These are phyloP conservation scores for Rhodofomes roseus DNA, from an alignment of 1,284 basidiomycete genomes.

Conservation along the genomic window DNA sequence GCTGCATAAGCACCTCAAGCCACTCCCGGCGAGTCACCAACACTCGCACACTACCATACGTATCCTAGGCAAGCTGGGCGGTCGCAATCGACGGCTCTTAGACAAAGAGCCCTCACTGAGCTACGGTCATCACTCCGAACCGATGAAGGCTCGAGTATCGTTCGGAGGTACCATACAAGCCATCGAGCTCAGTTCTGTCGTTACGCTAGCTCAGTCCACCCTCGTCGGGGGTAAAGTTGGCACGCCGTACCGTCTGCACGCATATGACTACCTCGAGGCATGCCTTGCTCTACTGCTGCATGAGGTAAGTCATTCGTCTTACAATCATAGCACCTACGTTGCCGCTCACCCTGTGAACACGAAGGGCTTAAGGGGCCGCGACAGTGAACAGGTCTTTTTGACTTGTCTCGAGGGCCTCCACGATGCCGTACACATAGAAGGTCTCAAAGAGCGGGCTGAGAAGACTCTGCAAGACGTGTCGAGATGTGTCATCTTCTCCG, in stretches of 20 bases:
- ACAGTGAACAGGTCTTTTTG: constrained; percentile 73
- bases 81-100: constrained; percentile 87
- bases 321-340: neutral
- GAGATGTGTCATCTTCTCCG: constrained; percentile 63
- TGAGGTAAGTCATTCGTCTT: constrained; percentile 50
- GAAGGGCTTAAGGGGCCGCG: constrained; percentile 71
- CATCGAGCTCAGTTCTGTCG: constrained; percentile 71
- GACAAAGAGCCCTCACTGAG: constrained; percentile 78
- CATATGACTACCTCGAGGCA: constrained; percentile 78
- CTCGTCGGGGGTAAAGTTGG: constrained; percentile 51
- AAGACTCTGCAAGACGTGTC: constrained; percentile 67
- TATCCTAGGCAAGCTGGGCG: constrained; percentile 96
- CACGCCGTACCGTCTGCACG: constrained; percentile 65
- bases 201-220: constrained; percentile 68
- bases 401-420: constrained; percentile 75
- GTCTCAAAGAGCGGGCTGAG: constrained; percentile 68
- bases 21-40: constrained; percentile 86
- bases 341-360: neutral
- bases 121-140: constrained; percentile 67
- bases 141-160: constrained; percentile 67
- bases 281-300: constrained; percentile 72
- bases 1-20: constrained; percentile 87
- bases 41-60: constrained; percentile 96
- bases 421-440: constrained; percentile 71
- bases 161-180: constrained; percentile 71